Conservation (phyloP, 306 rosid species). For the Aeschynomene evenia region DNA sequence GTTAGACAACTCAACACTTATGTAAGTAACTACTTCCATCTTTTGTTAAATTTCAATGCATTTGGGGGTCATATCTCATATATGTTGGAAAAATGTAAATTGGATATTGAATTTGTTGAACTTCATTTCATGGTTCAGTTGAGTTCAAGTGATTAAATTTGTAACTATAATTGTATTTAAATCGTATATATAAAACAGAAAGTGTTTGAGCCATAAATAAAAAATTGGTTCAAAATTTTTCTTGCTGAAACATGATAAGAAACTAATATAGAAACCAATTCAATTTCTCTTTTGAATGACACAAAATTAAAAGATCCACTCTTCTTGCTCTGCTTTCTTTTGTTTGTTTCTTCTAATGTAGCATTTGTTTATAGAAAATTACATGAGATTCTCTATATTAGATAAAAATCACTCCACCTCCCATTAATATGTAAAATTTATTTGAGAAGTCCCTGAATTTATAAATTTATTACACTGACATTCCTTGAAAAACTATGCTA, state of each 20-base stretch:
- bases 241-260: not conserved
- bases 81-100: not conserved
- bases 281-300: not conserved
- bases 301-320: not conserved
- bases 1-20: conserved; percentile 91
- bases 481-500: no score
- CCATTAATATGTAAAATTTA: no score
- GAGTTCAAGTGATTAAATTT: not conserved
- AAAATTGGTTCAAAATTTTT: not conserved
- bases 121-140: not conserved
- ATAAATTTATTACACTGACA: no score
- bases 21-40: conserved; percentile 48
- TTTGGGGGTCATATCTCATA: no score
- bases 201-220: not conserved
- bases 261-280: not conserved
- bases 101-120: not conserved
- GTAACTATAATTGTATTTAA: not conserved
- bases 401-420: no score
- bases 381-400: no score
- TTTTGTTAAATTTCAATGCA: not conserved
- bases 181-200: not conserved
- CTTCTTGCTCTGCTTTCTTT: not conserved
- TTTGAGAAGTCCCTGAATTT: no score
- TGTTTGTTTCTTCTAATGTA: not conserved
- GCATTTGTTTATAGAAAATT: no score